Evolutionary conservation across 257 asterid genomes (phyloP), one percentile per base, ranked within the genome.

Genomic region (Parsonsia alboflavescens): DNA sequence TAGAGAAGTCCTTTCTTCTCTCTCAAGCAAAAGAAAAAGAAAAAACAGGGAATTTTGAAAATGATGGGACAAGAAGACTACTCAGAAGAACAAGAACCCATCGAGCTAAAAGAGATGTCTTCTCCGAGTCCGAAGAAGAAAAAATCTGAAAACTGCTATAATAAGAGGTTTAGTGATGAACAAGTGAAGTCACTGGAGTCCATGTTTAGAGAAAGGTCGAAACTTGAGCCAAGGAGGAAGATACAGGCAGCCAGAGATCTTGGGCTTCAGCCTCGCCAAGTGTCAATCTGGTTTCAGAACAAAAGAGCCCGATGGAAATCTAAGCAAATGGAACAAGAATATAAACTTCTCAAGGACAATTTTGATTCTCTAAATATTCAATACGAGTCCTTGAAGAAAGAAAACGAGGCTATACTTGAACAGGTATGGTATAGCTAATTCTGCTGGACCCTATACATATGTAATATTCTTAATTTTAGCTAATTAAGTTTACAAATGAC

Each of bases 271-370:
- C 97, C 96, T 1, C 86, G 96, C 17, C 98, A 93, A 82, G 88
- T 93, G 0, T 96, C 96, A 0, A 92, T 92, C 58, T 92, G 98
- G 98, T 92, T 92, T 80, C 98, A 93, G 81, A 87, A 87, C 70
- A 85, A 80, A 73, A 70, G 92, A 73, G 92, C 92, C 5, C 74
- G 92, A 69, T 93, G 96, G 6, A 91, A 89, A 72, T 91, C 96
- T 0, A 93, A 91, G 86, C 90, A 87, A 72, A 78, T 93, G 5
- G 97, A 93, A 76, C 78, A 46, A 36, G 93, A 93, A 13, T 91
- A 88, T 71, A 67, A 68, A 68, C 52, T 76, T 69, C 90, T 93
- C 10, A 89, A 87, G 52, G 76, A 86, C 16, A 82, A 76, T 68
- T 93, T 83, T 53, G 91, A 91, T 30, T 50, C 77, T 70, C 78